Base-by-base conservation (phyloP, 73 alveolate genomes). In the Paramecium sexaurelia region DNA sequence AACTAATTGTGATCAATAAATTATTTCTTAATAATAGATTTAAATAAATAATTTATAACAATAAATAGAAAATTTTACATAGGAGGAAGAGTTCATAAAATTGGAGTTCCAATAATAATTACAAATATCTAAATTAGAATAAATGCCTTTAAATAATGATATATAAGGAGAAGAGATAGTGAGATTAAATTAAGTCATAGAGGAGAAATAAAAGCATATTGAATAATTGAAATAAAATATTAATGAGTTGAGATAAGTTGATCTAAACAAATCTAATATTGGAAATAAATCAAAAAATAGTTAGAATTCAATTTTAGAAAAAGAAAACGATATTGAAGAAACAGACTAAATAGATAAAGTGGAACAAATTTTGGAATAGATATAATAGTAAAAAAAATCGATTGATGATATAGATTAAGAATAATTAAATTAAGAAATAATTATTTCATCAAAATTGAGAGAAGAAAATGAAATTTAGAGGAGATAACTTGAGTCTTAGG, bases 201-300 rank as follows among this genome's bases (percentile, higher is more conserved):
- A 61, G 1, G 39, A 61, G 26, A 61, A 61, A 8, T 41, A 61
- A 26, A 32, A 26, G 9, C 83, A 61, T 29, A 61, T 61, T 29
- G 39, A 26, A 8, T 2, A 61, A 61, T 61, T 22, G 43, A 61
- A 61, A 1, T 11, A 61, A 61, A 32, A 61, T 29, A 61, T 61
- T 1, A 29, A 22, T 26, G 83, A 61, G 1, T 61, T 61, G 19
- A 61, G 83, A 35, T 57, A 33, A 33, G n/a, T 15, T 71, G 35
- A 71, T 33, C 11, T 13, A 11, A 71, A 71, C 17, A 71, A 36
- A 71, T 71, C 86, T 32, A 3, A 33, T 0, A 71, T 71, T 1
- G 35, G 86, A 33, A n/a, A 33, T 33, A 71, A 61, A 71, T 71
- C 86, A 15, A 71, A 71, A 71, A 71, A 61, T 33, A 71, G 86